A percentile compares a stretch with the other conserved stretches of the same genome.
These are phyloP conservation scores for Achaetomium macrosporum DNA, from an alignment of 2,329 filamentous ascomycete genomes.

Conservation along the genomic window DNA sequence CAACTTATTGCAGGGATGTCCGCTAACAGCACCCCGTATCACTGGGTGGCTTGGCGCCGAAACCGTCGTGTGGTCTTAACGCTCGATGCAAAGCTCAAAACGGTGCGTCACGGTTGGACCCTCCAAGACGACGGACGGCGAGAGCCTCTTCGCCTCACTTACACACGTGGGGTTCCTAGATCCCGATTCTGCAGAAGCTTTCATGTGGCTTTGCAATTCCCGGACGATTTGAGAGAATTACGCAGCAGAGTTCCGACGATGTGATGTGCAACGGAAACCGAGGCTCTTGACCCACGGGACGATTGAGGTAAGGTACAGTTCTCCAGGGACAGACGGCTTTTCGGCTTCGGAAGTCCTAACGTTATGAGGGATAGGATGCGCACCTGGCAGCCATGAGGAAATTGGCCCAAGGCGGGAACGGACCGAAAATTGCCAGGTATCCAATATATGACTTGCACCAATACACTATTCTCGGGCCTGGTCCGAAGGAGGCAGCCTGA, in stretches of 20 bases:
- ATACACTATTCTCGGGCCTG: slow-evolving; percentile 5
- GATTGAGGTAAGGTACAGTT: no score
- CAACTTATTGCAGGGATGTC: slow-evolving; percentile 6
- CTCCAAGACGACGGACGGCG: slow-evolving; percentile 7
- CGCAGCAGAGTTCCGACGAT: not conserved
- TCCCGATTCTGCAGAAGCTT: not conserved
- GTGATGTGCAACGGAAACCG: not conserved
- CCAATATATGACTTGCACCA: slow-evolving; percentile 12
- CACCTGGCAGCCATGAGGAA: not conserved
- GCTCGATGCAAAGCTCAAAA: not conserved
- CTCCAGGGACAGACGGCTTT: not conserved
- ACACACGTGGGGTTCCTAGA: not conserved
- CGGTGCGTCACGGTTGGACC: slow-evolving; percentile 11
- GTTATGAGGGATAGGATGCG: not conserved
- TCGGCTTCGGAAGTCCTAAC: not conserved
- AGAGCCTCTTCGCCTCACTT: not conserved
- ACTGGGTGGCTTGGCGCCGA: slow-evolving; percentile 11
- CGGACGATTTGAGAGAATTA: not conserved
- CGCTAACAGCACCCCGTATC: slow-evolving; percentile 19
- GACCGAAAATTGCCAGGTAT: slow-evolving; percentile 10
- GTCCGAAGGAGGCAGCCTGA: slow-evolving; percentile 5
- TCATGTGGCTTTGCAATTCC: not conserved
- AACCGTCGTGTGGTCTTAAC: slow-evolving; percentile 1
- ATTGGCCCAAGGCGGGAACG: slow-evolving; percentile 7
- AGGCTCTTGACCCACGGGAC: not conserved